phyloP scores from a whole-genome alignment of 768 basidiomycete species.

The Tricholoma matsutake region DNA sequence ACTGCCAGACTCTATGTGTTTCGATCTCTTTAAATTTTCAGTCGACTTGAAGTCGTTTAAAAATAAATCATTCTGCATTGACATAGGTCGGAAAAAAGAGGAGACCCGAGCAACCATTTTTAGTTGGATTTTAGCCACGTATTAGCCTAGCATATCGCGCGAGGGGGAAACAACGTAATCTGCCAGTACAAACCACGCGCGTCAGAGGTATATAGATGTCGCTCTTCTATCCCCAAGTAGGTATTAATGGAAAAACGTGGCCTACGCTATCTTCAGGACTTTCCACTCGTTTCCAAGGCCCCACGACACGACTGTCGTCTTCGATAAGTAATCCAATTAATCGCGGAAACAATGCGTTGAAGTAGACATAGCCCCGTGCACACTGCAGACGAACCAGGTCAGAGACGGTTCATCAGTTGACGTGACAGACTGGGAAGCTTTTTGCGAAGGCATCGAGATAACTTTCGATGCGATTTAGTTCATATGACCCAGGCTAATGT shows the following conservation, averaged over 20 bases:
- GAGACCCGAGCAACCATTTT: not conserved
- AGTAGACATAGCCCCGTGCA: not conserved
- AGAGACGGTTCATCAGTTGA: not conserved
- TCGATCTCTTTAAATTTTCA: not conserved
- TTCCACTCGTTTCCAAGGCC: not conserved
- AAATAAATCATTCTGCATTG: not conserved
- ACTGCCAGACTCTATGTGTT: not conserved
- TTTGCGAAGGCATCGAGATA: not conserved
- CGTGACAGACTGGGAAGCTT: not conserved
- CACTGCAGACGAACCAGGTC: not conserved
- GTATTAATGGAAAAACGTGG: not conserved
- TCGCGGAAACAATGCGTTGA: not conserved
- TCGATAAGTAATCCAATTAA: not conserved
- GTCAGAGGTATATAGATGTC: slow-evolving; percentile 11
- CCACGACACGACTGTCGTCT: not conserved
- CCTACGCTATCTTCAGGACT: not conserved
- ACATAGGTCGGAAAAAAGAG: not conserved
- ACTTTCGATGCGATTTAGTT: not conserved
- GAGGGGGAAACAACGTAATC: not conserved
- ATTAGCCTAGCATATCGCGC: not conserved
- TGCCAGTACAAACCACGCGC: slow-evolving; percentile 13
- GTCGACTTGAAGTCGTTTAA: not conserved
- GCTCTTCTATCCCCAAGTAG: slow-evolving; percentile 1
- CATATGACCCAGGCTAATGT: not conserved
- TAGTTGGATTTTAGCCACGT: not conserved